Percentiles rank a stretch among this genome's conserved stretches.
phyloP scores from a whole-genome alignment of 23 red algal genomes.

The Gracilaria gracilis region DNA sequence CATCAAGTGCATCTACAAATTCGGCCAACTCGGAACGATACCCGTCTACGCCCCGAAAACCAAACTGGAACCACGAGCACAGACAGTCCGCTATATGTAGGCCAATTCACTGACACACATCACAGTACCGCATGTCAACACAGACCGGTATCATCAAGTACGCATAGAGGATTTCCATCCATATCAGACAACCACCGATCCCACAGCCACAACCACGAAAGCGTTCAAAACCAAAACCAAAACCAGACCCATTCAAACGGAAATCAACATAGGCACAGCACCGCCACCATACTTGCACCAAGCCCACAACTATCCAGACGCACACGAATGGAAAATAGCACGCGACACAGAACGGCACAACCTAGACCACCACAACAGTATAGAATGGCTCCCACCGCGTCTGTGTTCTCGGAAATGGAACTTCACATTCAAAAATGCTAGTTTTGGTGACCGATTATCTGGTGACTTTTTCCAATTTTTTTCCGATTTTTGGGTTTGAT shows the following conservation, averaged over 20 bases:
- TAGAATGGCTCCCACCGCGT: too few species aligned
- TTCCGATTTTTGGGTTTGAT: too few species aligned
- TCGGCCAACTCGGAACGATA: slow-evolving; percentile 21
- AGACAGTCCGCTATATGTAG: slow-evolving; percentile 18
- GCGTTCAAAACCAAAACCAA: neutral
- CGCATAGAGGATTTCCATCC: slow-evolving; percentile 34
- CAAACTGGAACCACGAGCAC: neutral
- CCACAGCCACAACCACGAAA: neutral
- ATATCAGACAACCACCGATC: slow-evolving; percentile 14
- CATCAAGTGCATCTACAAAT: neutral
- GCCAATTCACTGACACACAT: neutral
- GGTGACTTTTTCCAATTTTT: too few species aligned
- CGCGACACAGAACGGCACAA: too few species aligned
- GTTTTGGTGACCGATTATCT: too few species aligned
- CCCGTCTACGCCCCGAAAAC: neutral
- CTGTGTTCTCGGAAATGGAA: too few species aligned
- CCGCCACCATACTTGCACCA: neutral
- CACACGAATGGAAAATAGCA: too few species aligned
- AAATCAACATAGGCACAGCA: neutral
- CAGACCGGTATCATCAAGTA: slow-evolving; percentile 18
- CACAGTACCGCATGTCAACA: neutral
- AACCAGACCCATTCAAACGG: neutral
- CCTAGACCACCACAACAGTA: too few species aligned
- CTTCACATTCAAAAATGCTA: too few species aligned
- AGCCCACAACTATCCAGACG: too few species aligned